These are phyloP conservation scores for Nephelium lappaceum DNA, from an alignment of 345 rosid genomes.

Conservation along the genomic window DNA sequence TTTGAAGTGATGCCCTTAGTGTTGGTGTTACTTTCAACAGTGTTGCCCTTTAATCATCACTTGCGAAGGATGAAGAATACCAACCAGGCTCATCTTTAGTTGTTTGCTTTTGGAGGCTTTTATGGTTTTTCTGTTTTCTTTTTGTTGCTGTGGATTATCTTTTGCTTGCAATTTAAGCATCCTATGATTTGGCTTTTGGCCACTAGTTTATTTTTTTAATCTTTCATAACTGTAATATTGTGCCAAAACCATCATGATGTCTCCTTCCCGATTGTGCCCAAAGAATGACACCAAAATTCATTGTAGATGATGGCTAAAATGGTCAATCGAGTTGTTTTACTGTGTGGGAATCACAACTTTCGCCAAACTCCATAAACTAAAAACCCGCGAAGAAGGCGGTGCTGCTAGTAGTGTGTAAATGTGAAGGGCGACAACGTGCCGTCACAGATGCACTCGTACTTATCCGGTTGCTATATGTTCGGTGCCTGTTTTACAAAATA, in stretches of 20 bases:
- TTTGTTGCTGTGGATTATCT: background rate
- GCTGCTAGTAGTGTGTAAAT: background rate
- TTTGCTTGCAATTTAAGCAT: conserved; percentile 18
- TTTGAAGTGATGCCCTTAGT: background rate
- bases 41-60: conserved; percentile 3
- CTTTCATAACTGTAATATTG: background rate
- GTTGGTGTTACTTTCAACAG: background rate
- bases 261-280: background rate
- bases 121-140: background rate
- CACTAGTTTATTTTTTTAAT: background rate
- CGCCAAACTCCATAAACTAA: background rate
- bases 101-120: conserved; percentile 7
- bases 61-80: conserved; percentile 4
- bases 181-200: conserved; percentile 3
- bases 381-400: conserved; percentile 9
- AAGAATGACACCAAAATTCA: background rate
- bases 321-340: background rate
- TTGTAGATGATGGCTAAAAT: background rate
- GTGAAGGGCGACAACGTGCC: conserved; percentile 25
- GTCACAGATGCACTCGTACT: conserved; percentile 1
- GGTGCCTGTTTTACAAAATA: no score
- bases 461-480: background rate
- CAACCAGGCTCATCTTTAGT: background rate
- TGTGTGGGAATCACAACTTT: background rate
- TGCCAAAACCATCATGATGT: conserved; percentile 4